A percentile compares a stretch with the other conserved stretches of the same genome.
phyloP scores from a whole-genome alignment of 2,329 filamentous ascomycete genomes.

The Rutstroemia sp. region DNA sequence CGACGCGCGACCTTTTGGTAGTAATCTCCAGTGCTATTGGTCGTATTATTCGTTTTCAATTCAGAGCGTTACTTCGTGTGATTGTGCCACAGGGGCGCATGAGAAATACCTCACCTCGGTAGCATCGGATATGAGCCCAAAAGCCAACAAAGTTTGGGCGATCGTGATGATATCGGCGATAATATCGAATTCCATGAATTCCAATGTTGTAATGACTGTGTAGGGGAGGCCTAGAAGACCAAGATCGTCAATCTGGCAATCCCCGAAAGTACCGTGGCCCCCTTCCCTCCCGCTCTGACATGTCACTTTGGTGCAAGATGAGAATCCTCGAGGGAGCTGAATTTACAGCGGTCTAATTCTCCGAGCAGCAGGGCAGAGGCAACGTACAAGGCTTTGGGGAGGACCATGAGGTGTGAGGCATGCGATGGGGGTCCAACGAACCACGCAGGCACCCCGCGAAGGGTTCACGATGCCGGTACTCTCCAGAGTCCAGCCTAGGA shows the following conservation, averaged over 20 bases:
- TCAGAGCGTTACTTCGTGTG: slow-evolving; percentile 5
- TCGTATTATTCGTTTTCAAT: neutral
- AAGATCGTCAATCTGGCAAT: slow-evolving; percentile 20
- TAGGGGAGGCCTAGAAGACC: neutral
- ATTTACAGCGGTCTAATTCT: slow-evolving; percentile 24
- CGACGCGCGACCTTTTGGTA: slow-evolving; percentile 8
- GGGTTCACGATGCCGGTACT: slow-evolving; percentile 24
- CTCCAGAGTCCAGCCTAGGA: slow-evolving; percentile 10
- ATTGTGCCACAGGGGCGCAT: slow-evolving; percentile 13
- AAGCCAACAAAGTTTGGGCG: neutral
- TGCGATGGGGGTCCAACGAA: slow-evolving; percentile 9
- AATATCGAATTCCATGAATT: neutral
- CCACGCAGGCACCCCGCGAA: slow-evolving; percentile 19
- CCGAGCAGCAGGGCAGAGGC: slow-evolving; percentile 6
- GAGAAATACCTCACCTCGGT: slow-evolving; percentile 1
- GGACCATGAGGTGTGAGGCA: slow-evolving; percentile 12
- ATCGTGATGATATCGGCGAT: neutral
- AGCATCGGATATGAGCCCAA: slow-evolving; percentile 4
- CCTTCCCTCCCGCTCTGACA: slow-evolving; percentile 17
- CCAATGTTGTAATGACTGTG: neutral
- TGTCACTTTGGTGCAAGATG: slow-evolving; percentile 17
- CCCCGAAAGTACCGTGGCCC: slow-evolving; percentile 11
- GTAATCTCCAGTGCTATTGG: slow-evolving; percentile 9
- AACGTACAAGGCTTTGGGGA: slow-evolving; percentile 6
- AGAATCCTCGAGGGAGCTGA: slow-evolving; percentile 20